phyloP scores from a whole-genome alignment of 2,329 filamentous ascomycete species.

The Arthrinium puccinioides region DNA sequence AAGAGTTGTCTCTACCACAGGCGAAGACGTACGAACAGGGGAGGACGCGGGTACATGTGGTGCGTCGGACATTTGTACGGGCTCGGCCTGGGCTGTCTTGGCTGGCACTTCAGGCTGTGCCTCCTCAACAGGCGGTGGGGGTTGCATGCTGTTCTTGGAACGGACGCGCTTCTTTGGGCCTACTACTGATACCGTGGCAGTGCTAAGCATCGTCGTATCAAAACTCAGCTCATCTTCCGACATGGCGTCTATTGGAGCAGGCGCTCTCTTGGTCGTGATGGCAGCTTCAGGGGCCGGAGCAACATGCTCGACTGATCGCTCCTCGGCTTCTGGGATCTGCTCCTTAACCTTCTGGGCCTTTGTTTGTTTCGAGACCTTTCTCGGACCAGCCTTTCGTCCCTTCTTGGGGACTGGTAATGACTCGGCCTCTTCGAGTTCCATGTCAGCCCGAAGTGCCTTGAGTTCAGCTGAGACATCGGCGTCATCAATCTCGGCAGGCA shows the following conservation, averaged over 20 bases:
- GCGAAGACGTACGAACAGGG: neutral
- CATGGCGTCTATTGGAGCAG: slow-evolving; percentile 6
- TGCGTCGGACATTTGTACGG: slow-evolving; percentile 2
- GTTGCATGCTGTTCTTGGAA: slow-evolving; percentile 16
- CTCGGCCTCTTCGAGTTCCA: slow-evolving; percentile 32
- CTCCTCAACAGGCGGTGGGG: slow-evolving; percentile 1
- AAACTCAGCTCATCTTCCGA: slow-evolving; percentile 32
- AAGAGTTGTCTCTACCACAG: neutral
- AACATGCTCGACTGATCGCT: slow-evolving; percentile 11
- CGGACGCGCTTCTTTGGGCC: slow-evolving; percentile 25
- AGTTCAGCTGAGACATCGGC: slow-evolving; percentile 44
- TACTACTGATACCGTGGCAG: slow-evolving; percentile 12
- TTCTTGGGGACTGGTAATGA: slow-evolving; percentile 44
- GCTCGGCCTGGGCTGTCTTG: slow-evolving; percentile 14
- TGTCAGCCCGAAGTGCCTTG: slow-evolving; percentile 39
- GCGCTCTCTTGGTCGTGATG: slow-evolving; percentile 3
- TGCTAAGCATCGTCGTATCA: slow-evolving; percentile 32
- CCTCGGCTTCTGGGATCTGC: slow-evolving; percentile 12
- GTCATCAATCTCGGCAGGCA: slow-evolving; percentile 36
- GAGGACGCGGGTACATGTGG: neutral
- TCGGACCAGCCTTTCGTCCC: slow-evolving; percentile 39
- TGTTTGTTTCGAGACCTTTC: slow-evolving; percentile 45
- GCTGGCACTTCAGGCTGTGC: slow-evolving; percentile 11
- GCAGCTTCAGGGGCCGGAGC: slow-evolving; percentile 18
- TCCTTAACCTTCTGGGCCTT: slow-evolving; percentile 30